Evolutionary conservation across 1,139 yeast genomes (phyloP).

Genomic region (Magnusiomyces sp.): DNA sequence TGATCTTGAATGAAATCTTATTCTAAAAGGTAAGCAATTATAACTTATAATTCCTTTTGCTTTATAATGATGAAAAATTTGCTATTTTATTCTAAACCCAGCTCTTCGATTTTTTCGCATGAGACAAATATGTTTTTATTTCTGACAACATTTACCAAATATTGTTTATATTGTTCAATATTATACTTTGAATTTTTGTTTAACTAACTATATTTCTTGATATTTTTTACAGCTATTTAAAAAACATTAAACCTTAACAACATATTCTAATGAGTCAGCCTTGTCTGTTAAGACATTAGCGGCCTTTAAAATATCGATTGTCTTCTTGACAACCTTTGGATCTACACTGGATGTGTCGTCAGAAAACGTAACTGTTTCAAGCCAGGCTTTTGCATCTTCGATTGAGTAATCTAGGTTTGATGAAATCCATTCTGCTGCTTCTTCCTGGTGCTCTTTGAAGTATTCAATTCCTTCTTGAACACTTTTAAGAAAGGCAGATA

Average conservation of each 20-base stretch:
- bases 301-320: constrained; percentile 46
- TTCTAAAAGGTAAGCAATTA: not conserved
- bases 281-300: constrained; percentile 46
- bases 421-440: constrained; percentile 58
- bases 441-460: constrained; percentile 52
- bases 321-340: constrained; percentile 45
- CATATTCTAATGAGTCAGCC: constrained; percentile 20
- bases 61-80: not conserved
- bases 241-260: constrained; percentile 3
- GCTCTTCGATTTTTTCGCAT: constrained; percentile 41
- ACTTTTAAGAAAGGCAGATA: constrained; percentile 42
- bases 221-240: not conserved
- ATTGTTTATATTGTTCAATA: not conserved
- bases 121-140: constrained; percentile 28
- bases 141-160: not conserved
- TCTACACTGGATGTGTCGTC: constrained; percentile 43
- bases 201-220: not conserved
- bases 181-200: not conserved
- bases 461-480: constrained; percentile 60
- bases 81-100: constrained; percentile 34
- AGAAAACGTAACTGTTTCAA: constrained; percentile 63
- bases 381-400: constrained; percentile 75
- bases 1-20: not conserved
- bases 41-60: not conserved
- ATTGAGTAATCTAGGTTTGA: constrained; percentile 63